phyloP scores from a whole-genome alignment of 2,329 filamentous ascomycete genomes.

The Colletotrichum gloeosporioides region DNA sequence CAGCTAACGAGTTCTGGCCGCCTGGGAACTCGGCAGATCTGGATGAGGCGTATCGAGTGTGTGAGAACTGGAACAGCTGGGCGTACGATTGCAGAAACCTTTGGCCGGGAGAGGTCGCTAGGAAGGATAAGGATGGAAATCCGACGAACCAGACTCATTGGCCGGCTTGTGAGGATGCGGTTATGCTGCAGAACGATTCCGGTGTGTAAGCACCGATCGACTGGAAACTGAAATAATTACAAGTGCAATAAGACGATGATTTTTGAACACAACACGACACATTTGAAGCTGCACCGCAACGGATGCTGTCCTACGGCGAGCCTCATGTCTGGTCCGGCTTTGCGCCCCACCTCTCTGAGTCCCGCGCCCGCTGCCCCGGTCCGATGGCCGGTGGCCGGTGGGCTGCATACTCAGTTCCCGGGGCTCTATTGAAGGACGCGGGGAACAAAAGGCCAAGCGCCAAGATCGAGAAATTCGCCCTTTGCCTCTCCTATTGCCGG shows the following conservation, averaged over 20 bases:
- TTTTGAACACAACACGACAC: not conserved
- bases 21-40: not conserved
- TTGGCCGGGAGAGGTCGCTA: not conserved
- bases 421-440: not conserved
- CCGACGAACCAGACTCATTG: not conserved
- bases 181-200: not conserved
- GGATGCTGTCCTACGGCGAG: not conserved
- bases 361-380: not conserved
- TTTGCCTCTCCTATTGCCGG: not conserved
- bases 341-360: not conserved
- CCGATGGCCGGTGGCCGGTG: not conserved
- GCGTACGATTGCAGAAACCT: conserved; percentile 13
- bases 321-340: not conserved
- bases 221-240: not conserved
- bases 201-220: not conserved
- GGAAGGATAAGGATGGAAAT: not conserved
- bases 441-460: not conserved
- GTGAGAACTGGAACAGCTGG: conserved; percentile 10
- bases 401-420: not conserved
- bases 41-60: not conserved
- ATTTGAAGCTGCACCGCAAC: not conserved
- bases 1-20: not conserved
- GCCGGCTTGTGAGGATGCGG: not conserved
- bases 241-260: no score
- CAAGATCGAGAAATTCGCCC: not conserved